Evolutionary conservation across 2,329 filamentous ascomycete genomes (phyloP).

Genomic region (Myriosclerotinia duriaeana): DNA sequence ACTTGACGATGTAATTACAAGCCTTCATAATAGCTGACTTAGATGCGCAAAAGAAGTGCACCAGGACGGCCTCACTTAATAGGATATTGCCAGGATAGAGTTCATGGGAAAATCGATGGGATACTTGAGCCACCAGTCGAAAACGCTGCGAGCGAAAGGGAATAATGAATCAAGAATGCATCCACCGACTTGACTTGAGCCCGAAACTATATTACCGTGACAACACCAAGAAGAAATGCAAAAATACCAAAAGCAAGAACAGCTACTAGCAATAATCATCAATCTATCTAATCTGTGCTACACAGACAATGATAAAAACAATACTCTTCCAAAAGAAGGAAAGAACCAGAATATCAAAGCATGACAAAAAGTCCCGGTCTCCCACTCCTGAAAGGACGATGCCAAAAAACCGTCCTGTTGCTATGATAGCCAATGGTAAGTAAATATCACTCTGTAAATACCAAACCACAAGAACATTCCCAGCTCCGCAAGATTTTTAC

Average conservation of each 20-base stretch:
- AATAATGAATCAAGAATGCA: too few species aligned
- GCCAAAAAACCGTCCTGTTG: too few species aligned
- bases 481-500: not conserved
- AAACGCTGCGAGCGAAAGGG: not conserved
- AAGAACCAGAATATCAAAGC: not conserved
- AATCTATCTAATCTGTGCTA: not conserved
- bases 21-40: too few species aligned
- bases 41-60: too few species aligned
- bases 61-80: too few species aligned
- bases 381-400: too few species aligned
- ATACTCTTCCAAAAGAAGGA: not conserved
- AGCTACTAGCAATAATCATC: not conserved
- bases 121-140: too few species aligned
- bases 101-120: too few species aligned
- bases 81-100: too few species aligned
- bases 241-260: not conserved
- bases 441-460: not conserved
- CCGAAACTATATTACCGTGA: not conserved
- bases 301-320: too few species aligned
- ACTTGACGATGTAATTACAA: too few species aligned
- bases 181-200: too few species aligned
- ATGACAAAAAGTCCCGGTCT: not conserved
- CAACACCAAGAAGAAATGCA: not conserved
- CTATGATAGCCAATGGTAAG: rapidly evolving
- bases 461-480: not conserved